These are phyloP conservation scores for Cyclotella cryptica DNA, from an alignment of 108 stramenopile genomes.

Conservation along the genomic window DNA sequence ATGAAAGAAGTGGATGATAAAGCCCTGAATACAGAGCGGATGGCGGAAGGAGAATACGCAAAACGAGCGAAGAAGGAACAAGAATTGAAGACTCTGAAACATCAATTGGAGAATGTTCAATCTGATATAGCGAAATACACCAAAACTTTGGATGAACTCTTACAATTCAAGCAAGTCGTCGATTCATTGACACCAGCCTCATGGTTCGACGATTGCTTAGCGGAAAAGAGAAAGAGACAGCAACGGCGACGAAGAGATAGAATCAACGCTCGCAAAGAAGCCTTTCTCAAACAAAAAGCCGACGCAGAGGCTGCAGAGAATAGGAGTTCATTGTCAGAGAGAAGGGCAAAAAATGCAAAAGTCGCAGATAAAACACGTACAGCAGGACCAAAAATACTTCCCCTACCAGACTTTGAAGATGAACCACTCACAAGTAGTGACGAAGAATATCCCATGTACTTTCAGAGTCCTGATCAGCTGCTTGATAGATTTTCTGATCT, in stretches of 20 bases:
- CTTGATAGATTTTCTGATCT: background rate
- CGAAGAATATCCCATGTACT: conserved; percentile 20
- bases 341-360: background rate
- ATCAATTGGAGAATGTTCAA: conserved; percentile 6
- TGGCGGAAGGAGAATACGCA: background rate
- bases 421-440: conserved; percentile 26
- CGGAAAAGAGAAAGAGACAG: conserved; percentile 18
- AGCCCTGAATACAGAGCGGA: conserved; percentile 4
- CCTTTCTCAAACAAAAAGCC: background rate
- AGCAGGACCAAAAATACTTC: background rate
- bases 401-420: conserved; percentile 19
- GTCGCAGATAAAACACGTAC: background rate
- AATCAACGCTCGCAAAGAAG: conserved; percentile 20
- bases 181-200: conserved; percentile 10
- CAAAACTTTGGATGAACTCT: background rate
- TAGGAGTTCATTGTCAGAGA: background rate
- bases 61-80: conserved; percentile 16
- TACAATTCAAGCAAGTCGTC: conserved; percentile 4
- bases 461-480: conserved; percentile 4
- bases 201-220: conserved; percentile 11
- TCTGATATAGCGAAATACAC: background rate
- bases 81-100: background rate
- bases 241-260: conserved; percentile 6
- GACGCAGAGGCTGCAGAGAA: background rate
- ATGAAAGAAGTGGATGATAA: conserved; percentile 20